These are phyloP conservation scores for Phaeoacremonium minimum DNA, from an alignment of 2,329 filamentous ascomycete genomes.

Conservation along the genomic window DNA sequence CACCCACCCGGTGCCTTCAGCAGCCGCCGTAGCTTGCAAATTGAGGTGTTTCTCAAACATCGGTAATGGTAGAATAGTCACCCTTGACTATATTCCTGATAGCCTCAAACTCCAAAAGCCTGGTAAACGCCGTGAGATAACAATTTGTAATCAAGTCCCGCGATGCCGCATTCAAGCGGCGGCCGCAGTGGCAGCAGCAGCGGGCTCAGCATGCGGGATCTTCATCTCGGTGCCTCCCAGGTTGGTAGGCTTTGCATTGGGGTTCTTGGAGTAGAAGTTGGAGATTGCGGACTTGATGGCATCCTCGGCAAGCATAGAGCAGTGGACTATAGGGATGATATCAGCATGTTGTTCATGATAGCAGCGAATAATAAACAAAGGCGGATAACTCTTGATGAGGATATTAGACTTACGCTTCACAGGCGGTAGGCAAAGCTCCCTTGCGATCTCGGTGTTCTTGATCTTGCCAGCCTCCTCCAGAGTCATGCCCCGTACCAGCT, in stretches of 20 bases:
- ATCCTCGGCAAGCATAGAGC: conserved; percentile 88
- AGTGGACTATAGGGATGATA: conserved; percentile 67
- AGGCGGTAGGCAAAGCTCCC: conserved; percentile 85
- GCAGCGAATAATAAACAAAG: conserved; percentile 67
- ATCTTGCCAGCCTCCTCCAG: conserved; percentile 89
- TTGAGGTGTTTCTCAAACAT: no score
- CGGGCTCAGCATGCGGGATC: conserved; percentile 53
- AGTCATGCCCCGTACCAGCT: conserved; percentile 93
- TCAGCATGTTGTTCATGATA: no score
- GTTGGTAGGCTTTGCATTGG: conserved; percentile 67
- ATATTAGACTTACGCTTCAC: conserved; percentile 80
- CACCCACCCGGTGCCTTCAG: no score
- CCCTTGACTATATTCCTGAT: no score
- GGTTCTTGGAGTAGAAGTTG: conserved; percentile 90
- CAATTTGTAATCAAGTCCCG: no score
- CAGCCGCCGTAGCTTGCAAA: no score
- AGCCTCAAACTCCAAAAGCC: no score
- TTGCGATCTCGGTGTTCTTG: conserved; percentile 96
- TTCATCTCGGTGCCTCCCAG: conserved; percentile 69
- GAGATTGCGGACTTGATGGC: conserved; percentile 89
- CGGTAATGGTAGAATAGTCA: no score
- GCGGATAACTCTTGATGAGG: conserved; percentile 83
- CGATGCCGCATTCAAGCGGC: conserved; percentile 5
- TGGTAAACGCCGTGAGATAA: no score
- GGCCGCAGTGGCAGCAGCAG: conserved; percentile 18